These are phyloP conservation scores for Cladorrhinum sp. DNA, from an alignment of 2,329 filamentous ascomycete genomes.

Conservation along the genomic window DNA sequence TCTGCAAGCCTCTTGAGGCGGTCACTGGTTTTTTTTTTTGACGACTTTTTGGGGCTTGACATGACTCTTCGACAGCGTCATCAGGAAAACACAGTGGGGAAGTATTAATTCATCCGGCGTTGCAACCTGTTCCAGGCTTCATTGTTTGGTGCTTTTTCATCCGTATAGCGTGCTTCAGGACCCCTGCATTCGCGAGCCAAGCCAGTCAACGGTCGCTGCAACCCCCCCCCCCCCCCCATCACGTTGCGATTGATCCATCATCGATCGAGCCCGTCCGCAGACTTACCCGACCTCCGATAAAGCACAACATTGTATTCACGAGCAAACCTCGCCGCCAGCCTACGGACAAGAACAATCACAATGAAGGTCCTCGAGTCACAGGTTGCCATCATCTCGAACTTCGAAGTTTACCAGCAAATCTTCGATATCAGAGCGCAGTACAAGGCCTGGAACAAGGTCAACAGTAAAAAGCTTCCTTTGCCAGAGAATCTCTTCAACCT, in stretches of 20 bases:
- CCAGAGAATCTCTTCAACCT: constrained; percentile 59
- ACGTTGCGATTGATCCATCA: not conserved
- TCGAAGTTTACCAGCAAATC: constrained; percentile 68
- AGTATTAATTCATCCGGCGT: not conserved
- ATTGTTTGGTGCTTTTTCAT: not conserved
- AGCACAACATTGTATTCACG: not conserved
- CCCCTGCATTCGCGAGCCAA: constrained; percentile 6
- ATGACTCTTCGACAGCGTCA: not conserved
- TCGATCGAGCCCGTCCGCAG: no score
- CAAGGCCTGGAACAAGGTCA: constrained; percentile 44
- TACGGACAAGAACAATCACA: not conserved
- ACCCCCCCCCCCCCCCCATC: no score
- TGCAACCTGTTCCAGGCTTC: not conserved
- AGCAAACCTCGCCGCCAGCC: no score
- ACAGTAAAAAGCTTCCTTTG: constrained; percentile 33
- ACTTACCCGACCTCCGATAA: not conserved
- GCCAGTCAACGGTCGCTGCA: not conserved
- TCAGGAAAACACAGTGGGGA: not conserved
- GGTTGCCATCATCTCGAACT: constrained; percentile 67
- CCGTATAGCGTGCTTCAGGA: constrained; percentile 8
- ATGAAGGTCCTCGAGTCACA: constrained; percentile 73
- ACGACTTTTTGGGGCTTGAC: not conserved
- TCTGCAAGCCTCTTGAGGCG: not conserved
- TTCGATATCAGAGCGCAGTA: constrained; percentile 53
- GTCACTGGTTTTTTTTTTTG: not conserved